A percentile compares a stretch with the other conserved stretches of the same genome.
Conservation (phyloP, 2,329 filamentous ascomycete genomes). For the Aureobasidium sp. region DNA sequence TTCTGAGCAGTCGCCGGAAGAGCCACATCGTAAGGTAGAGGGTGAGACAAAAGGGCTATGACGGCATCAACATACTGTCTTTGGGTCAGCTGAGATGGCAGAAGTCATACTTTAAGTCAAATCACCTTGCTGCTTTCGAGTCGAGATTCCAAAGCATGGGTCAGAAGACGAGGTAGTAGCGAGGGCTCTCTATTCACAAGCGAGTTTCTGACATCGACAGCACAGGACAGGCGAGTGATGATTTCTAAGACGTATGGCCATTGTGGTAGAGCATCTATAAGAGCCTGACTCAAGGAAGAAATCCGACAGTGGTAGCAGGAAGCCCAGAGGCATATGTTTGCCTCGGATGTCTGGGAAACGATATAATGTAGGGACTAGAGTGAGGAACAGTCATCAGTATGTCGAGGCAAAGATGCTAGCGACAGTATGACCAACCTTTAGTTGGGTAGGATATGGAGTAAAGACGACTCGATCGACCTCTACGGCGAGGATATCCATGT, state of each 20-base stretch:
- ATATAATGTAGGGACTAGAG: slow-evolving; percentile 32
- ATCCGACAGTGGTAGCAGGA: slow-evolving; percentile 45
- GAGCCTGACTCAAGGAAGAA: slow-evolving; percentile 35
- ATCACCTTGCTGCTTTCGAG: slow-evolving; percentile 7
- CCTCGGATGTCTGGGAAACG: slow-evolving; percentile 27
- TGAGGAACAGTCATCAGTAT: not conserved
- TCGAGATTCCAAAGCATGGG: slow-evolving; percentile 22
- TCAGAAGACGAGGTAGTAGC: slow-evolving; percentile 25
- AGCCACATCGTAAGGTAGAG: slow-evolving; percentile 24
- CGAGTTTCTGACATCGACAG: slow-evolving; percentile 25
- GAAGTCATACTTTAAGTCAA: not conserved
- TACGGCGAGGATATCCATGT: slow-evolving; percentile 31
- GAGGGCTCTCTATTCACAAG: slow-evolving; percentile 26
- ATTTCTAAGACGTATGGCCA: slow-evolving; percentile 47
- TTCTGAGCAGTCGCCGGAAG: slow-evolving; percentile 29
- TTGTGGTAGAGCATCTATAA: slow-evolving; percentile 45
- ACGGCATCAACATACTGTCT: slow-evolving; percentile 22
- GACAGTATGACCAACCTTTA: slow-evolving; percentile 21
- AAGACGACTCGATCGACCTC: slow-evolving; percentile 22
- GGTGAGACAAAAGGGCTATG: slow-evolving; percentile 26
- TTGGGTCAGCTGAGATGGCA: slow-evolving; percentile 8
- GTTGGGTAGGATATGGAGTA: slow-evolving; percentile 30
- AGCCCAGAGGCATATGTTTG: slow-evolving; percentile 40
- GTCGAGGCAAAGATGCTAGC: not conserved
- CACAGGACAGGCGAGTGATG: slow-evolving; percentile 42